phyloP scores from a whole-genome alignment of 495 filamentous ascomycete genomes.

The Neurospora tetrasperma region DNA sequence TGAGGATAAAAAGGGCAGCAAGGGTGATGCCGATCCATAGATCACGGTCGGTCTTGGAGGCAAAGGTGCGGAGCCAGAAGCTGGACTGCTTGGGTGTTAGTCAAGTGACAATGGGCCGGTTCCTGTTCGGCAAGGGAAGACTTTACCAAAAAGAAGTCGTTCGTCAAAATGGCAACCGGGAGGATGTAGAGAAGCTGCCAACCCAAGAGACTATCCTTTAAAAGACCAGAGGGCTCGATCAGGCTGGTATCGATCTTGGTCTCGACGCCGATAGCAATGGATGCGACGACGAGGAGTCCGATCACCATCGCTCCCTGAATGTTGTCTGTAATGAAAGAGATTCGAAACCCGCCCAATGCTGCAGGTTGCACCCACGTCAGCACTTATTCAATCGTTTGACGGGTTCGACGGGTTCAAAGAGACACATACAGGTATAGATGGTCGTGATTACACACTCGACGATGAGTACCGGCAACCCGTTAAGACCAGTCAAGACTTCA shows the following conservation, averaged over 20 bases:
- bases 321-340: slow-evolving; percentile 71
- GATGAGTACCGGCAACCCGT: slow-evolving; percentile 63
- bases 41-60: slow-evolving; percentile 64
- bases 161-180: slow-evolving; percentile 63
- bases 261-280: slow-evolving; percentile 61
- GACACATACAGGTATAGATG: slow-evolving; percentile 59
- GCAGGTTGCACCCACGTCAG: slow-evolving; percentile 9
- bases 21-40: slow-evolving; percentile 59
- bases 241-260: slow-evolving; percentile 56
- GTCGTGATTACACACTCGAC: slow-evolving; percentile 63
- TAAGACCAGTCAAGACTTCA: slow-evolving; percentile 56
- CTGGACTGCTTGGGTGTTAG: slow-evolving; percentile 31
- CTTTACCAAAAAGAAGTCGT: slow-evolving; percentile 58
- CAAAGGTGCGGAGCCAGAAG: slow-evolving; percentile 77
- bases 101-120: not conserved
- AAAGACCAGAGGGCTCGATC: slow-evolving; percentile 50
- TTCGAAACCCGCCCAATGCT: slow-evolving; percentile 66
- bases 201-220: slow-evolving; percentile 50
- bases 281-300: slow-evolving; percentile 54
- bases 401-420: not conserved
- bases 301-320: slow-evolving; percentile 67
- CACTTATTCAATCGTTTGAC: not conserved
- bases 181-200: slow-evolving; percentile 74
- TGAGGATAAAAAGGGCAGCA: slow-evolving; percentile 48
- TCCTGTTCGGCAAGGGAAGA: not conserved